A percentile compares a stretch with the other conserved stretches of the same genome.
phyloP scores from a whole-genome alignment of 2,329 filamentous ascomycete genomes.

The Penicillium olsonii region DNA sequence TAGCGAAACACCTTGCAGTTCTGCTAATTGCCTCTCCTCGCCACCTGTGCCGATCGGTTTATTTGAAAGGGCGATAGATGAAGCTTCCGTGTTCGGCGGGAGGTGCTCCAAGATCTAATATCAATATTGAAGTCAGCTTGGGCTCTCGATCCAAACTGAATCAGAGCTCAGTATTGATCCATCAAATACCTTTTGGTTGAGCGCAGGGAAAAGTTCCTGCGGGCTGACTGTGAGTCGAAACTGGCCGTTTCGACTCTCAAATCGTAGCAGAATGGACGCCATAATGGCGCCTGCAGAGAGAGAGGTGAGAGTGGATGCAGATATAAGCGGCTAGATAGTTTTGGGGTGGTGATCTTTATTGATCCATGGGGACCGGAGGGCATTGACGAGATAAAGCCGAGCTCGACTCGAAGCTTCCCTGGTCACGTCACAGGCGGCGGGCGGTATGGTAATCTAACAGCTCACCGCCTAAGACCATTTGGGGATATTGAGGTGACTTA shows the following conservation, averaged over 20 bases:
- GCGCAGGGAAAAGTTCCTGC: slow-evolving; percentile 67
- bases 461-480: too few species aligned
- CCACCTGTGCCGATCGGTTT: slow-evolving; percentile 58
- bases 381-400: slow-evolving; percentile 4
- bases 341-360: background rate
- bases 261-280: slow-evolving; percentile 73
- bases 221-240: slow-evolving; percentile 79
- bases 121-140: slow-evolving; percentile 10
- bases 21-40: slow-evolving; percentile 55
- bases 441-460: slow-evolving; percentile 14
- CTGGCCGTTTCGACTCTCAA: slow-evolving; percentile 90
- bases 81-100: slow-evolving; percentile 56
- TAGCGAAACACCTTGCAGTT: slow-evolving; percentile 58
- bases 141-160: background rate
- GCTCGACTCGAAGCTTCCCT: slow-evolving; percentile 17
- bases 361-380: background rate
- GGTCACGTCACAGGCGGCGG: slow-evolving; percentile 26
- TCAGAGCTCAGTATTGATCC: background rate
- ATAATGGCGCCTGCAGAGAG: slow-evolving; percentile 24
- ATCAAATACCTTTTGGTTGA: slow-evolving; percentile 48
- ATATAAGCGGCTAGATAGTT: background rate
- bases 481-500: too few species aligned
- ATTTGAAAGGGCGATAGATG: slow-evolving; percentile 61
- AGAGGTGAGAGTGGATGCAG: background rate
- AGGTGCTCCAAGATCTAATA: slow-evolving; percentile 59